Evolutionary conservation across 805 yeast species (phyloP), one percentile per base, ranked within the genome.

Genomic region (Cephaloascus albidus): DNA sequence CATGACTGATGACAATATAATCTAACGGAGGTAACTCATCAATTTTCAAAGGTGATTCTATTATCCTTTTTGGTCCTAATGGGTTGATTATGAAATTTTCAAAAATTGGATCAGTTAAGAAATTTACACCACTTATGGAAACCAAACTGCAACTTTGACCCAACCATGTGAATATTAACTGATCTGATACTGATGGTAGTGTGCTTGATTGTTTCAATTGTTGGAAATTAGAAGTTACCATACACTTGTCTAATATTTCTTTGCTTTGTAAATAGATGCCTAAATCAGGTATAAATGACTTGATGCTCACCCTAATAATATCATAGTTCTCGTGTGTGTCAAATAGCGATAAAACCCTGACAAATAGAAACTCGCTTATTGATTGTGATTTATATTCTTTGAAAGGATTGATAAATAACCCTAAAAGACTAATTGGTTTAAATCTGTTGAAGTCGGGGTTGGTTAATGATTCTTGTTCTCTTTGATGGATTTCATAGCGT

Each of bases 331-430:
- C 28, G 28, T 6, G 12, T 23, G 28, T 23, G 28, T 23, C 28
- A 23, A 23, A 23, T 23, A 23, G 6, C 6, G 28, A 23, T 8
- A 78, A 55, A 3, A 88, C 43, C 17, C 96, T 65, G 48, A 89
- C 82, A 34, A 74, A 65, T 20, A 85, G 63, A 58, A 89, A 90
- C 60, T 90, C 97, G 53, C 84, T 84, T 6, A 86, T 68, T 0
- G 96, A 87, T 58, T 89, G 97, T 4, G 87, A 83, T 38, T 97
- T 69, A 54, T 90, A 90, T 54, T 90, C 96, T 15, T 72, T 72
- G 55, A 90, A 90, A 2, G 97, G 97, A 51, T 90, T 90, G 42
- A 86, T 93, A 60, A 76, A 90, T 48, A 88, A 66, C 8, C 97
- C 96, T 16, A 74, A 72, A 1, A 86, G 62, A n/a, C 63, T 61